These are phyloP conservation scores for Citrullus amarus DNA, from an alignment of 306 rosid species.

Conservation along the genomic window DNA sequence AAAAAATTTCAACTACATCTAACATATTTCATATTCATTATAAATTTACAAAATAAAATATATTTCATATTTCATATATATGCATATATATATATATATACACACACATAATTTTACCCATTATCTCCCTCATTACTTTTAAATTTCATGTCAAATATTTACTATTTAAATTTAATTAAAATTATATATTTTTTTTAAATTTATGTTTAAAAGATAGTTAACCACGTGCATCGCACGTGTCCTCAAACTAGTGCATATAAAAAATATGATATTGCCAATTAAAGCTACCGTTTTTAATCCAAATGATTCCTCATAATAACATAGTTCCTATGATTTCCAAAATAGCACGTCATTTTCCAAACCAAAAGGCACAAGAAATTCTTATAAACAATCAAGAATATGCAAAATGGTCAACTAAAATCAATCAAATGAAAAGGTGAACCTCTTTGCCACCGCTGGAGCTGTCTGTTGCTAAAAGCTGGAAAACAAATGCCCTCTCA, in stretches of 20 bases:
- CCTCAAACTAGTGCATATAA: not conserved
- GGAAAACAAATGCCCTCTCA: conserved; percentile 85
- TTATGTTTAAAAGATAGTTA: too few relatives aligned
- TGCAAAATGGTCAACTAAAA: not conserved
- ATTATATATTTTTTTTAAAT: too few relatives aligned
- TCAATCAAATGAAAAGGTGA: conserved; percentile 4
- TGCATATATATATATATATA: too few relatives aligned
- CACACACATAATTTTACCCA: too few relatives aligned
- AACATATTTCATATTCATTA: too few relatives aligned
- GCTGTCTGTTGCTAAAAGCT: conserved; percentile 48
- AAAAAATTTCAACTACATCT: too few relatives aligned
- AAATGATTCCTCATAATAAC: not conserved
- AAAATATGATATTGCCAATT: not conserved
- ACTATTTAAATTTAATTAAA: too few relatives aligned
- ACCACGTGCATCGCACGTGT: too few relatives aligned
- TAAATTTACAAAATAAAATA: too few relatives aligned
- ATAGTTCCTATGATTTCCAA: not conserved
- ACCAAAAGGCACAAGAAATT: not conserved
- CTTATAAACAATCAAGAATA: not conserved
- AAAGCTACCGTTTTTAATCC: not conserved
- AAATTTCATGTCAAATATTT: too few relatives aligned
- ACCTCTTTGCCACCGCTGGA: conserved; percentile 67
- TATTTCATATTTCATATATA: too few relatives aligned
- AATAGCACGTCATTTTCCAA: not conserved
- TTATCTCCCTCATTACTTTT: too few relatives aligned